Evolutionary conservation across 176 grass and related monocot species (phyloP), one percentile per base, ranked within the genome.

Genomic region (Zoysia pacifica): DNA sequence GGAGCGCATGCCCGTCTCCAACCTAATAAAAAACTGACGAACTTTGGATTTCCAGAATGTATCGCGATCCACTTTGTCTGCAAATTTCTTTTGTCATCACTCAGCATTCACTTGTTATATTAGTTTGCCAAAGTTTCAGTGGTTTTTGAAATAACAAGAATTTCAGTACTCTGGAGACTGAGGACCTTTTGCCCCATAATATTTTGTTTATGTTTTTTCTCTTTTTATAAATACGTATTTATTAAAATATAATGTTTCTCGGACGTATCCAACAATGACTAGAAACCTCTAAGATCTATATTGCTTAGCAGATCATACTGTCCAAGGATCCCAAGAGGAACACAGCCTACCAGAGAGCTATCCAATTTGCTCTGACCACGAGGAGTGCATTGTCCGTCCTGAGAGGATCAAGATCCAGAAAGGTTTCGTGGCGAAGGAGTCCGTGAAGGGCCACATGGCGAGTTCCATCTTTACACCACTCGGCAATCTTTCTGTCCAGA

Each of bases 341-440:
- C 88, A 90, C 47, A 89, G 88, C 82, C 64, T 84, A 49, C 79
- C 86, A 72, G 91, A 96, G 67, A 88, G 88, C 70, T 82, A 89
- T 20, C 84, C 88, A 8, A 82, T 94, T 68, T 91, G 90, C 79
- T 89, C 84, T 68, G 90, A 95, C 65, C 88, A 93, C 9, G 90
- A 93, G 43, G 86, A 89, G 48, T 88, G 90, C 78, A 81, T 91
- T 49, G 51, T 70, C 36, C 93, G 93, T 63, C 93, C 90, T 0
- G 93, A 99, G 53, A 92, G 90, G 84, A 93, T 99, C 79, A 99
- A 91, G 86, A 99, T 95, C 65, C 81, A 91, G 84, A 99, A 99
- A 84, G 97, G 97, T 79, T 99, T 99, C 69, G 79, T 96, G 58
- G 97, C 97, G 18, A 99, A 96, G 84, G 97, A 99, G 79, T 89